Conservation (phyloP, 345 rosid species). For the Psidium friedrichsthalianum region DNA sequence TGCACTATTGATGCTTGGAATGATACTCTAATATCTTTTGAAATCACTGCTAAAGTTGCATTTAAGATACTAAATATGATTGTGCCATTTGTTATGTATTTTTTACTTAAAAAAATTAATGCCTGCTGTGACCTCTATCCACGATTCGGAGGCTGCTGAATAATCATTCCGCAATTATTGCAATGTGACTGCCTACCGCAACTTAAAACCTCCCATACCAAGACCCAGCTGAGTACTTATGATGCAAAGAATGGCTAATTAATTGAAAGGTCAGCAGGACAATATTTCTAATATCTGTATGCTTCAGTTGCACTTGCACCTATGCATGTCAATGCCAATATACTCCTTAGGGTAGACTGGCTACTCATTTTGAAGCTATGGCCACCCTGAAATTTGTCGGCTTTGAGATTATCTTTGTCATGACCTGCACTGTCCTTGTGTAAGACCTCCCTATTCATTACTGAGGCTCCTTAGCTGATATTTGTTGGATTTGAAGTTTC, state of each 20-base stretch:
- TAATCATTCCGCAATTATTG: background rate
- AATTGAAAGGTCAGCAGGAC: background rate
- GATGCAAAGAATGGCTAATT: background rate
- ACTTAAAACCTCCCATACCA: background rate
- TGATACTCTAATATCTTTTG: background rate
- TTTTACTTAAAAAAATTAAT: background rate
- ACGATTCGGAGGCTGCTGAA: background rate
- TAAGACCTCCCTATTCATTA: background rate
- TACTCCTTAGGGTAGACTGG: background rate
- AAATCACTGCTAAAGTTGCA: background rate
- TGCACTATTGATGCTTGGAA: background rate
- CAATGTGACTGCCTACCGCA: background rate
- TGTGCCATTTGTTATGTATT: background rate
- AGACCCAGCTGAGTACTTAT: background rate
- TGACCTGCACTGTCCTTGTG: background rate
- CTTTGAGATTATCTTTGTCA: background rate
- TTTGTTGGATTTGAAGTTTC: background rate
- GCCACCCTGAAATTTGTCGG: background rate
- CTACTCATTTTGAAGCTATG: background rate
- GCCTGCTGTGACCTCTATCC: background rate
- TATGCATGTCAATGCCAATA: background rate
- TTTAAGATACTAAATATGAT: background rate
- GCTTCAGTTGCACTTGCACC: background rate
- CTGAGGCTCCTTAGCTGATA: background rate
- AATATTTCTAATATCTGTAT: background rate